phyloP scores from a whole-genome alignment of 306 rosid genomes.

The Leucaena leucocephala region DNA sequence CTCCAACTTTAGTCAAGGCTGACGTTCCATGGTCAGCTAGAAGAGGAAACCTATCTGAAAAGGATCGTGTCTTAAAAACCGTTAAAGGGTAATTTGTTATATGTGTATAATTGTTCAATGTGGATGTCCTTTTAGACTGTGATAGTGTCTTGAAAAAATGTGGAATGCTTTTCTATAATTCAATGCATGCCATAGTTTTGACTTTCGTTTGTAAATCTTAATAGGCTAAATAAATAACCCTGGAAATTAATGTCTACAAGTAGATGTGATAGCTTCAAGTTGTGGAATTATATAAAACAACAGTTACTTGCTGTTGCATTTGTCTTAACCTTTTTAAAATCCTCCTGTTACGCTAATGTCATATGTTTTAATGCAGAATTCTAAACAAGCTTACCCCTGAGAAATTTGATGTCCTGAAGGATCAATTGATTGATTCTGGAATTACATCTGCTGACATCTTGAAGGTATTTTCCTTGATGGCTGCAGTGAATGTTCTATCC shows the following conservation, averaged over 20 bases:
- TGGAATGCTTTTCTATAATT: background rate
- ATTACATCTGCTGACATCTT: constrained; percentile 95
- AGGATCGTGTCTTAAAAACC: constrained; percentile 90
- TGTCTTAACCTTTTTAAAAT: background rate
- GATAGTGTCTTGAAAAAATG: background rate
- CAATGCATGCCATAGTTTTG: background rate
- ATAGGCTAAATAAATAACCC: background rate
- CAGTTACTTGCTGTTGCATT: background rate
- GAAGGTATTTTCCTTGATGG: constrained; percentile 49
- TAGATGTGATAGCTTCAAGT: constrained; percentile 3
- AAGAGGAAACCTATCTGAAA: constrained; percentile 81
- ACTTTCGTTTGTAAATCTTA: background rate
- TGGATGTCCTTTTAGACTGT: background rate
- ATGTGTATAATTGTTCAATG: background rate
- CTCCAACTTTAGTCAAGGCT: constrained; percentile 80
- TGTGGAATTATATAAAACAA: constrained; percentile 6
- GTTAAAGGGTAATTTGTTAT: constrained; percentile 79
- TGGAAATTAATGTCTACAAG: background rate
- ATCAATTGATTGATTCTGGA: constrained; percentile 89
- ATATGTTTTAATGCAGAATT: constrained; percentile 61
- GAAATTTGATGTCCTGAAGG: constrained; percentile 96
- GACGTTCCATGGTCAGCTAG: constrained; percentile 96
- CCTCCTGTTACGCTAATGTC: constrained; percentile 24
- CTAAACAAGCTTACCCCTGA: constrained; percentile 97
- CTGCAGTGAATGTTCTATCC: background rate